Evolutionary conservation across 768 basidiomycete genomes (phyloP).

Genomic region (Auricularia heimuer): DNA sequence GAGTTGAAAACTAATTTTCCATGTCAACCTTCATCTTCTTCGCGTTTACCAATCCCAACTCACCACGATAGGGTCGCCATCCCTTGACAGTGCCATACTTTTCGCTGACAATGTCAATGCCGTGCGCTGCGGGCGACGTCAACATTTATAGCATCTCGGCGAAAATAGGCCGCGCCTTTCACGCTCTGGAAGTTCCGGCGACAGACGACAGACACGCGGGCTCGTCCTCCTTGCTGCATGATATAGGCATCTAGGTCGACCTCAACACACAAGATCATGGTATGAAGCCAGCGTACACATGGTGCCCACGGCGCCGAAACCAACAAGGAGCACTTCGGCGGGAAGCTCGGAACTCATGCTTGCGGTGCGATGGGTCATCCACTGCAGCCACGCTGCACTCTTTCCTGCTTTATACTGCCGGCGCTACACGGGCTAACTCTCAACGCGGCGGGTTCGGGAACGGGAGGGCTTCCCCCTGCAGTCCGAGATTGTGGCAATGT

Average conservation of each 20-base stretch:
- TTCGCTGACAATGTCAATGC: conserved; percentile 44
- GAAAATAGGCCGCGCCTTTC: conserved; percentile 25
- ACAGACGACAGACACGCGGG: conserved; percentile 62
- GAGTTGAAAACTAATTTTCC: conserved; percentile 41
- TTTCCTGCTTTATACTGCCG: background rate
- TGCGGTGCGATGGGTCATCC: background rate
- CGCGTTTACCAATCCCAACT: conserved; percentile 14
- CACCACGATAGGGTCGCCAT: conserved; percentile 59
- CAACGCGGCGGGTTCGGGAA: too few species aligned
- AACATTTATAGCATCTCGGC: background rate
- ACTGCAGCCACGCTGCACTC: too few species aligned
- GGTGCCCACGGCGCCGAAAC: conserved; percentile 53
- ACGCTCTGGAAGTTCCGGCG: conserved; percentile 55
- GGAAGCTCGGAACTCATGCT: background rate
- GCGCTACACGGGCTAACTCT: background rate
- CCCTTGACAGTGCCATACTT: conserved; percentile 48
- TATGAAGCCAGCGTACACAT: conserved; percentile 38
- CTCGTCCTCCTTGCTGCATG: conserved; percentile 46
- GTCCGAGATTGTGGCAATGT: background rate
- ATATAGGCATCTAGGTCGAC: conserved; percentile 39
- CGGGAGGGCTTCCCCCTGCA: background rate
- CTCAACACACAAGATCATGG: background rate
- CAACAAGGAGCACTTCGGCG: conserved; percentile 5
- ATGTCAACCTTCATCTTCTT: conserved; percentile 2
- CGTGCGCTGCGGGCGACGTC: conserved; percentile 29